Evolutionary conservation across 768 basidiomycete genomes (phyloP), one percentile per base, ranked within the genome.

Genomic region (Trametes villosa): DNA sequence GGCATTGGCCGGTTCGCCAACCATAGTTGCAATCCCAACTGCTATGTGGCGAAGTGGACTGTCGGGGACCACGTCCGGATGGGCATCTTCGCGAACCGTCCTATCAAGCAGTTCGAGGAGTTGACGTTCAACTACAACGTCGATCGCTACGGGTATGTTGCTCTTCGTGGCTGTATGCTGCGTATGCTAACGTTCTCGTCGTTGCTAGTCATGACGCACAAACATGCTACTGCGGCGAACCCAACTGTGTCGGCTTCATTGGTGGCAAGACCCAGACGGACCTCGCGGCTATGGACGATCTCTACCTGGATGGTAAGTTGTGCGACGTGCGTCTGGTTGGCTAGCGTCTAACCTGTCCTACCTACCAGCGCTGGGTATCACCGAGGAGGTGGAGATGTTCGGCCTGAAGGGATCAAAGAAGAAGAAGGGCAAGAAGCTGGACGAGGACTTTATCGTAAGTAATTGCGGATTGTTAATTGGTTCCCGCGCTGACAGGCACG

Each of bases 81-180:
- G 96, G 97, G 96, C 45, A 98, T 98, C 67, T 99, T 98, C 69
- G 88, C 96, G n/a, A 94, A 88, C 68, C 83, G 93, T 42, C 64
- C 80, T 53, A 88, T 98, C 65, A 74, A 81, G 71, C 85, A 84
- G 70, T 74, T 92, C 63, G 95, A 97, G 70, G 96, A 98, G 74
- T 75, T 98, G 67, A 98, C 97, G 0, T 98, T 98, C 80, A 98
- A 99, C 75, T 99, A 99, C 73, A 99, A 99, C 72, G 97, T 98
- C 40, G 97, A 98, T 74, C 93, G 97, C 59, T 99, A 99, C 69
- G 97, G 96, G 96, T 96, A 61, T 49, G 89, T 40, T 3, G 0
- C 27, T 40, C 12, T 27, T 8, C 15, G n/a, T 6, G n/a, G 59
- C 29, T 47, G 20, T 41, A n/a, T 44, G 20, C 45, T 18, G 7